These are phyloP conservation scores for Ceratocystis variospora DNA, from an alignment of 2,329 filamentous ascomycete genomes.

Conservation along the genomic window DNA sequence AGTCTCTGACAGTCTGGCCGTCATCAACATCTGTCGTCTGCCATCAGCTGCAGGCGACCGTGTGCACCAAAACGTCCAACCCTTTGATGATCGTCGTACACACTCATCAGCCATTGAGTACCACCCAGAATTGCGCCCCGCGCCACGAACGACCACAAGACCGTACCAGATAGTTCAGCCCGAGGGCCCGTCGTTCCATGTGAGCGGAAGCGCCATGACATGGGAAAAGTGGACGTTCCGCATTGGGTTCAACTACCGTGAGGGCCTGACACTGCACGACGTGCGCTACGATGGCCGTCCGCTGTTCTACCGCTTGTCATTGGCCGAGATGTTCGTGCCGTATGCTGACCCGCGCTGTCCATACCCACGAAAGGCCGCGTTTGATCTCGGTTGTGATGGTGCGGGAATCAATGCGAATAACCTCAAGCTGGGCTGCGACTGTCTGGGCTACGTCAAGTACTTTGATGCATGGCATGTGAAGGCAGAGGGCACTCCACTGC, in stretches of 20 bases:
- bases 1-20: conserved; percentile 35
- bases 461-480: conserved; percentile 28
- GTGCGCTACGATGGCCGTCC: conserved; percentile 51
- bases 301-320: conserved; percentile 52
- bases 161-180: conserved; percentile 30
- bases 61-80: conserved; percentile 31
- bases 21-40: conserved; percentile 37
- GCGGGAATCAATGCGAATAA: conserved; percentile 53
- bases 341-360: conserved; percentile 52
- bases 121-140: conserved; percentile 24
- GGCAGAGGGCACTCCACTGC: conserved; percentile 24
- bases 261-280: conserved; percentile 56
- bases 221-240: conserved; percentile 58
- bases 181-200: conserved; percentile 28
- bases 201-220: conserved; percentile 32
- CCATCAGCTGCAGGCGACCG: conserved; percentile 30
- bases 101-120: conserved; percentile 23
- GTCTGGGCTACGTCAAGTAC: conserved; percentile 47
- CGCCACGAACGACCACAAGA: conserved; percentile 25
- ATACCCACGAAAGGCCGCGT: conserved; percentile 54
- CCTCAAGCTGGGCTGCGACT: conserved; percentile 51
- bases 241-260: conserved; percentile 54
- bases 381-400: conserved; percentile 56
- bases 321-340: conserved; percentile 58
- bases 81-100: conserved; percentile 8